phyloP scores from a whole-genome alignment of 2,329 filamentous ascomycete genomes.

The Colletotrichum orchidophilum region DNA sequence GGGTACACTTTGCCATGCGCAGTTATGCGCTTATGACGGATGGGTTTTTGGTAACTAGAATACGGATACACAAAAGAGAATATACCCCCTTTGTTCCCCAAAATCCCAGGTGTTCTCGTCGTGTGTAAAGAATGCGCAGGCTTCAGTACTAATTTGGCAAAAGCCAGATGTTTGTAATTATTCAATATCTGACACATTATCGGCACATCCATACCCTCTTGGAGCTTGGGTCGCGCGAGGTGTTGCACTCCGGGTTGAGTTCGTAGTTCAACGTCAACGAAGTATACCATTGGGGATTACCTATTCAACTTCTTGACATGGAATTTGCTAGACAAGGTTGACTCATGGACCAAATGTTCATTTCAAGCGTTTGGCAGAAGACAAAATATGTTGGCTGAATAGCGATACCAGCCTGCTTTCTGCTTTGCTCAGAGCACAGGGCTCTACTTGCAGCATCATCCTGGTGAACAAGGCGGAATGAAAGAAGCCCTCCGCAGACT shows the following conservation, averaged over 20 bases:
- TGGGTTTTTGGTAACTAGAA: constrained; percentile 18
- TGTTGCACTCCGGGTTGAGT: no score
- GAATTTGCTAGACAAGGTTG: background rate
- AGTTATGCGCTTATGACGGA: background rate
- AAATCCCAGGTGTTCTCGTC: no score
- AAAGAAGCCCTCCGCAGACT: background rate
- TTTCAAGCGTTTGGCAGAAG: background rate
- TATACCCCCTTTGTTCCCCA: constrained; percentile 27
- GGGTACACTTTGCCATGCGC: background rate
- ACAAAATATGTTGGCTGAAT: background rate
- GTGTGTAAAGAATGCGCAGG: no score
- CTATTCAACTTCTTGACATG: background rate
- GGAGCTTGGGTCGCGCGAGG: no score
- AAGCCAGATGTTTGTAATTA: background rate
- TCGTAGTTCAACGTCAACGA: background rate
- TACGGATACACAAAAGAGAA: constrained; percentile 28
- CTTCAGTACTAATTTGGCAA: no score
- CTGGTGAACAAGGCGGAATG: background rate
- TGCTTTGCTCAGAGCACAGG: background rate
- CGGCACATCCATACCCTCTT: no score
- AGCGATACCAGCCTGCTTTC: background rate
- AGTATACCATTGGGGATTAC: background rate
- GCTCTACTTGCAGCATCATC: background rate
- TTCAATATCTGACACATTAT: no score
- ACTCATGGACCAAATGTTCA: background rate